Base-by-base conservation (phyloP, 768 basidiomycete genomes). In the Clathrus columnatus region DNA sequence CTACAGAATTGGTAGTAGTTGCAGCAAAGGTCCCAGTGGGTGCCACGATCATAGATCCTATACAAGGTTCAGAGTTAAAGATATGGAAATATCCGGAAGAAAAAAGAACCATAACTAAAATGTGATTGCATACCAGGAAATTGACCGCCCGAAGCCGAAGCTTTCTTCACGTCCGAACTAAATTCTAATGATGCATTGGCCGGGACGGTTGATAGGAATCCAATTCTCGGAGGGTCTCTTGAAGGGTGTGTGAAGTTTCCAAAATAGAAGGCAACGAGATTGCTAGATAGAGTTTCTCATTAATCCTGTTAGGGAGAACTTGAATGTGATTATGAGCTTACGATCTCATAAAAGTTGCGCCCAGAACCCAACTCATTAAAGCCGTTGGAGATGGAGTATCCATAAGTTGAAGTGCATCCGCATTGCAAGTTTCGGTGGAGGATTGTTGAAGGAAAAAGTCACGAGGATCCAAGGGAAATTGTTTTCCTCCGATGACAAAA, bases 161-260 rank as follows among this genome's bases (percentile, higher is more conserved):
- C 53, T n/a, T 28, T 5, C 23, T 45, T 30, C 8, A 54, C 44
- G 30, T 45, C 53, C 8, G 6, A 43, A 48, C 16, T 20, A 18
- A 47, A 30, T 5, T 46, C 21, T 20, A 7, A 28, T 14, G 26
- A 43, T 27, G 44, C 53, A 47, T 54, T 48, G 44, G 42, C 46
- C 10, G 53, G 53, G 8, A 54, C 53, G 3, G 53, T 54, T 24
- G 53, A 54, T 48, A 54, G 28, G 23, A 54, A 54, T 6, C 53
- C 53, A 43, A 54, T 54, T 26, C 53, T 43, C 21, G 53, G 53
- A 18, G 53, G 53, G 30, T 54, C 53, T 5, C 45, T 29, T 11
- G 53, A 54, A 2, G 53, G 53, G 28, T 54, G 53, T 24, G 53
- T 54, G 17, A 54, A 43, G 44, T 54, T 54, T 11, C 53, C 53